A percentile compares a stretch with the other conserved stretches of the same genome.
Conservation (phyloP, 1,284 basidiomycete genomes). For the Leccinum subrobustum region DNA sequence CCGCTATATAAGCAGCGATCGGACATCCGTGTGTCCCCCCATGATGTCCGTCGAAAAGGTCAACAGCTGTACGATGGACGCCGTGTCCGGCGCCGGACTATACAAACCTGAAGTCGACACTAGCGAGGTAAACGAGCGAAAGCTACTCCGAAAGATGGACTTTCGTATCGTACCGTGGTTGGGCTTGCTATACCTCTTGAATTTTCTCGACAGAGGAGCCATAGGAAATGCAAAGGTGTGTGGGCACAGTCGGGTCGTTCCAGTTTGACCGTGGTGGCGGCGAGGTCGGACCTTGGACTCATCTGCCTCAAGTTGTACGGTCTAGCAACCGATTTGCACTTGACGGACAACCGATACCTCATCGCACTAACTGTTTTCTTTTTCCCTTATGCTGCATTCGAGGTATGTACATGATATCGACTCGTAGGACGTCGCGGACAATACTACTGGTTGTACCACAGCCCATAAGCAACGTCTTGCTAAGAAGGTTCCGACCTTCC, state of each 20-base stretch:
- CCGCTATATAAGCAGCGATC: neutral
- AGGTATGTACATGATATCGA: constrained; percentile 35
- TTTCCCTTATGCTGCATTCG: constrained; percentile 54
- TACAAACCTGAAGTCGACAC: constrained; percentile 42
- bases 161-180: constrained; percentile 55
- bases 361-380: constrained; percentile 58
- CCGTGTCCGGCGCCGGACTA: neutral
- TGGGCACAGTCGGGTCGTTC: neutral
- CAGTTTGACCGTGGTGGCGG: neutral
- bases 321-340: constrained; percentile 45
- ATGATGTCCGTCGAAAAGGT: constrained; percentile 8
- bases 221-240: constrained; percentile 64
- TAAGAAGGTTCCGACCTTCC: constrained; percentile 56
- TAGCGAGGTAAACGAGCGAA: constrained; percentile 43
- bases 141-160: constrained; percentile 51
- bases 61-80: constrained; percentile 2
- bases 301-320: constrained; percentile 41
- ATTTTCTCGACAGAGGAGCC: constrained; percentile 60
- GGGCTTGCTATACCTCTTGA: constrained; percentile 60
- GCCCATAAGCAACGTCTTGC: constrained; percentile 54
- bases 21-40: neutral
- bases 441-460: constrained; percentile 21
- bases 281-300: neutral
- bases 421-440: neutral
- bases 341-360: constrained; percentile 52